phyloP scores from a whole-genome alignment of 371 early-diverging fungal genomes.

The Syncephalastrum sp. region DNA sequence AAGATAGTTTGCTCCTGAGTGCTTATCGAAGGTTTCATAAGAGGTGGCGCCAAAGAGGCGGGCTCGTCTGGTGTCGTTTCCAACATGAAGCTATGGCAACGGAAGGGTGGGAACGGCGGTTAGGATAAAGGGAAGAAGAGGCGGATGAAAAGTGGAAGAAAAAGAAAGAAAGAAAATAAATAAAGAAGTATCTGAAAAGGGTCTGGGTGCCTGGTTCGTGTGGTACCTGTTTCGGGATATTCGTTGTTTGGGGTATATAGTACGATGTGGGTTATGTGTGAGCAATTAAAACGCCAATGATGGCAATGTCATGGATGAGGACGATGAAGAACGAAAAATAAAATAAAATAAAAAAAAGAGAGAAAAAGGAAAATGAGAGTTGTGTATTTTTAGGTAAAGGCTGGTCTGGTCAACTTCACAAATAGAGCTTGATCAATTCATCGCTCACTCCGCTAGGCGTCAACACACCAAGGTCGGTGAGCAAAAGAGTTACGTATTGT shows the following conservation, averaged over 20 bases:
- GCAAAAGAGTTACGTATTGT: slow-evolving; percentile 82
- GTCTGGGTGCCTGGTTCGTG: neutral
- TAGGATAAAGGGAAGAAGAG: neutral
- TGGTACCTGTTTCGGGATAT: neutral
- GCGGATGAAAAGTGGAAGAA: neutral
- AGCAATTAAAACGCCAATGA: slow-evolving; percentile 4
- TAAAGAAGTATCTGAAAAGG: neutral
- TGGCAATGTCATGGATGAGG: slow-evolving; percentile 6
- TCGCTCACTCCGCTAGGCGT: slow-evolving; percentile 93
- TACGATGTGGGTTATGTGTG: neutral
- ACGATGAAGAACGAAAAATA: slow-evolving; percentile 9
- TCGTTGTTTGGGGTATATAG: no score
- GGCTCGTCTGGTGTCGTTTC: no score
- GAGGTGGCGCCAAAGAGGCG: neutral
- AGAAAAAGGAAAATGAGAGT: slow-evolving; percentile 12
- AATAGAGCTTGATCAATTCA: slow-evolving; percentile 85
- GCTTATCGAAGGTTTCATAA: slow-evolving; percentile 10
- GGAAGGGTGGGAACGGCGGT: neutral
- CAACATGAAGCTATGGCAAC: no score
- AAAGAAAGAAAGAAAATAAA: slow-evolving; percentile 1
- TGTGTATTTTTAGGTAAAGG: slow-evolving; percentile 3
- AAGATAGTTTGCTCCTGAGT: slow-evolving; percentile 11
- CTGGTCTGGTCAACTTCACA: slow-evolving; percentile 33
- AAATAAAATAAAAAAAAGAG: slow-evolving; percentile 6
- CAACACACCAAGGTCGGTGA: slow-evolving; percentile 93